These are phyloP conservation scores for Colletotrichum cuscutae DNA, from an alignment of 2,329 filamentous ascomycete species.

Conservation along the genomic window DNA sequence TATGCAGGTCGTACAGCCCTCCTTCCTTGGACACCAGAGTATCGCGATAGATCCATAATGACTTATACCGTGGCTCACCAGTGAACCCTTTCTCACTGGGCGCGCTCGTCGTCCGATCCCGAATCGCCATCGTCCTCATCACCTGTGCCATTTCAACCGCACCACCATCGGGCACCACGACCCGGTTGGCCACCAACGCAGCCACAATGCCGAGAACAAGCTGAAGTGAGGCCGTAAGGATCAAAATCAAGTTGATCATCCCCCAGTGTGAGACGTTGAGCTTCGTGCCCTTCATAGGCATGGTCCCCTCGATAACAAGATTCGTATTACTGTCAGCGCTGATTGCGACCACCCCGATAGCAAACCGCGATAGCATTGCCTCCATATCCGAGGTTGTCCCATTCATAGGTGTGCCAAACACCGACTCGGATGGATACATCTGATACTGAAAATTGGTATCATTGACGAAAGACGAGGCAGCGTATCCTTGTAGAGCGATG, in stretches of 20 bases:
- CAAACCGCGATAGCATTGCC: slow-evolving; percentile 46
- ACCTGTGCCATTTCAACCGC: slow-evolving; percentile 34
- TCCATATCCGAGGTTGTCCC: slow-evolving; percentile 49
- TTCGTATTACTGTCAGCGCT: slow-evolving; percentile 44
- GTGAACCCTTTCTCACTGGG: background rate
- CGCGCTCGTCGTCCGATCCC: background rate
- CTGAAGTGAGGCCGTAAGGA: slow-evolving; percentile 45
- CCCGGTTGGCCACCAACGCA: slow-evolving; percentile 40
- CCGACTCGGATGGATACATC: slow-evolving; percentile 53
- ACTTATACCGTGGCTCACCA: background rate
- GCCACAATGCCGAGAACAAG: slow-evolving; percentile 40
- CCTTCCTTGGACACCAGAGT: slow-evolving; percentile 14
- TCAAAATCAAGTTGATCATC: slow-evolving; percentile 44
- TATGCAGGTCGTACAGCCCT: slow-evolving; percentile 30
- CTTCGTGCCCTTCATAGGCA: slow-evolving; percentile 44
- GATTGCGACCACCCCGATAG: slow-evolving; percentile 47
- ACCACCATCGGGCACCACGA: slow-evolving; percentile 38
- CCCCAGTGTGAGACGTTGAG: slow-evolving; percentile 47
- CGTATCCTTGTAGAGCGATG: slow-evolving; percentile 54
- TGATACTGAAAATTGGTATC: slow-evolving; percentile 45
- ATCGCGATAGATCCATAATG: slow-evolving; percentile 33
- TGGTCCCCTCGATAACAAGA: slow-evolving; percentile 40
- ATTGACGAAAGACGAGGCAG: slow-evolving; percentile 37
- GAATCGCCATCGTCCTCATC: slow-evolving; percentile 32
- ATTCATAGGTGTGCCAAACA: slow-evolving; percentile 46